Percentiles rank a stretch among this genome's conserved stretches.
phyloP scores from a whole-genome alignment of 1,139 yeast genomes.

The Zygosaccharomyces sapae region DNA sequence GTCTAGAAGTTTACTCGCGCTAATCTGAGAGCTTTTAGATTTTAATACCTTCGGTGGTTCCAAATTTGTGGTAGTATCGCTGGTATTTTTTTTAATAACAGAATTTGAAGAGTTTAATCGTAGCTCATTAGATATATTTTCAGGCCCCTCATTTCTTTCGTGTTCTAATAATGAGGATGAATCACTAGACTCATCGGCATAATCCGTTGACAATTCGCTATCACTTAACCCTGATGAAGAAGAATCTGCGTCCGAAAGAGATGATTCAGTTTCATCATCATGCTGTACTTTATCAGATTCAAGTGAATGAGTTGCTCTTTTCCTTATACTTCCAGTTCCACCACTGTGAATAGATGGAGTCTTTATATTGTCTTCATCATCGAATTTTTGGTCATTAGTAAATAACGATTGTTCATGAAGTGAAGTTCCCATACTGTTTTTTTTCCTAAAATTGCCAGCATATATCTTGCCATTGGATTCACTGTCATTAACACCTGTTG shows the following conservation, averaged over 20 bases:
- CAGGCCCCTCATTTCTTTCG: constrained; percentile 6
- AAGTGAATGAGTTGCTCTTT: constrained; percentile 3
- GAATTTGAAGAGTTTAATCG: constrained; percentile 1
- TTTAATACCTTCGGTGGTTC: constrained; percentile 7
- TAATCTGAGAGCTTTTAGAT: constrained; percentile 19
- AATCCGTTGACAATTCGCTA: constrained; percentile 36
- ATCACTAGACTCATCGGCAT: constrained; percentile 28
- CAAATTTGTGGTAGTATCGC: constrained; percentile 13
- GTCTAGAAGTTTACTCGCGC: constrained; percentile 29
- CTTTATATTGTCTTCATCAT: constrained; percentile 7
- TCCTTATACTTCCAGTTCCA: constrained; percentile 9
- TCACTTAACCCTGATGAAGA: constrained; percentile 34
- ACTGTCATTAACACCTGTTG: constrained; percentile 9
- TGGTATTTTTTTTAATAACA: constrained; percentile 1
- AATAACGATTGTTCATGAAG: constrained; percentile 8
- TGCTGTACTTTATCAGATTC: constrained; percentile 8
- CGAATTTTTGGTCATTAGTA: constrained; percentile 10
- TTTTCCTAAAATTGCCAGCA: constrained; percentile 7
- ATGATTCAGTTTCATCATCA: constrained; percentile 7
- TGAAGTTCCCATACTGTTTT: constrained; percentile 8
- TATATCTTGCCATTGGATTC: constrained; percentile 6
- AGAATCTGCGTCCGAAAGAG: constrained; percentile 18
- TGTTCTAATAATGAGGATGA: constrained; percentile 18
- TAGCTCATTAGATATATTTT: constrained; percentile 3
- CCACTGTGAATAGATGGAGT: constrained; percentile 11